A percentile compares a stretch with the other conserved stretches of the same genome.
These are phyloP conservation scores for Marasmius sp. DNA, from an alignment of 1,284 basidiomycete species.

Conservation along the genomic window DNA sequence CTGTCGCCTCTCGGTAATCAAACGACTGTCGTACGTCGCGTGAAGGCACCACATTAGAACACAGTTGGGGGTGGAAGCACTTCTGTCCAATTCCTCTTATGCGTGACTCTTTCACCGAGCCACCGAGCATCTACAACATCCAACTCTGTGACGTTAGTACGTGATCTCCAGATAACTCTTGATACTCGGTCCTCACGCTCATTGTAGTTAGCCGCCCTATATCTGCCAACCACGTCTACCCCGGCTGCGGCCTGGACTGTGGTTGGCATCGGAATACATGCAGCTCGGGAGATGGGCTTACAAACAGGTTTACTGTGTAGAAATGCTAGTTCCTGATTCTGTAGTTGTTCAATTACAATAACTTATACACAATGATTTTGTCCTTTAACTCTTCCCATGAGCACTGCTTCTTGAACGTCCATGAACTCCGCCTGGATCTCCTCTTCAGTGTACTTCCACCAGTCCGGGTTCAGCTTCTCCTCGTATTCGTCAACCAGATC, in stretches of 20 bases:
- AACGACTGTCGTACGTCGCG: slow-evolving; percentile 45
- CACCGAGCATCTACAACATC: background rate
- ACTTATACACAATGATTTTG: too few species aligned
- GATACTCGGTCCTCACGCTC: background rate
- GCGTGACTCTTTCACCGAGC: background rate
- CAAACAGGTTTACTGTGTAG: too few species aligned
- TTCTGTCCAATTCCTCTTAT: slow-evolving; percentile 21
- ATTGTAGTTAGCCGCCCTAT: slow-evolving; percentile 32
- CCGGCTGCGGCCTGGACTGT: slow-evolving; percentile 55
- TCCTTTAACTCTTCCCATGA: too few species aligned
- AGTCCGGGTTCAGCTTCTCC: too few species aligned
- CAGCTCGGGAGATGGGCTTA: slow-evolving; percentile 35
- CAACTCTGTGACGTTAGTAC: slow-evolving; percentile 4
- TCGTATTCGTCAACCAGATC: too few species aligned
- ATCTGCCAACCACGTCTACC: slow-evolving; percentile 45
- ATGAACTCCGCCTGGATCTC: too few species aligned
- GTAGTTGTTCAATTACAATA: too few species aligned
- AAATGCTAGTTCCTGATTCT: slow-evolving; percentile 6
- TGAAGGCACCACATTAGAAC: slow-evolving; percentile 22
- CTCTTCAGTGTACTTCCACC: too few species aligned
- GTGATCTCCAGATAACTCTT: background rate
- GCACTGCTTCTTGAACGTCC: too few species aligned
- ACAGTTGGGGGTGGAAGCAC: slow-evolving; percentile 52
- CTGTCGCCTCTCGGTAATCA: slow-evolving; percentile 44
- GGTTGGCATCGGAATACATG: slow-evolving; percentile 52